Conservation (phyloP, 306 rosid genomes). For the Sophora flavescens region DNA sequence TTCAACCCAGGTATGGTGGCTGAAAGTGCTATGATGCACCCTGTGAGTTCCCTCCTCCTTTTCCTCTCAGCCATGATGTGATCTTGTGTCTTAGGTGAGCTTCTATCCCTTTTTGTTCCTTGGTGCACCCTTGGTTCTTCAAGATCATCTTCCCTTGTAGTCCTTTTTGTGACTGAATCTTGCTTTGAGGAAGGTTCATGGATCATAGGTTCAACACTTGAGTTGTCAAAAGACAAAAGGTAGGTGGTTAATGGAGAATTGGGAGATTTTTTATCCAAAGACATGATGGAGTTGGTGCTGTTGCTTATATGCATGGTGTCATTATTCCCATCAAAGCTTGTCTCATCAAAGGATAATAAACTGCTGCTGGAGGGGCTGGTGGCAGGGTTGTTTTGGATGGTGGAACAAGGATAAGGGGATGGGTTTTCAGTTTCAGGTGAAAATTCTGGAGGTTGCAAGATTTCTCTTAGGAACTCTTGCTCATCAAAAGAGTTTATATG, state of each 20-base stretch:
- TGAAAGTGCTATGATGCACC: constrained; percentile 44
- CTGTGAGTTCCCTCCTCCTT: constrained; percentile 45
- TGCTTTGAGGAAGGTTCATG: not conserved
- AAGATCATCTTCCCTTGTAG: not conserved
- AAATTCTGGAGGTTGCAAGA: constrained; percentile 7
- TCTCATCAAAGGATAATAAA: constrained; percentile 37
- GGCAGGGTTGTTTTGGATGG: too few species aligned
- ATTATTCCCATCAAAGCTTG: too few species aligned
- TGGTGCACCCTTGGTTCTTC: not conserved
- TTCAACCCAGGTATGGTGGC: constrained; percentile 51
- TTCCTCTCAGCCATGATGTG: constrained; percentile 50
- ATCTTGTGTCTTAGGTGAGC: constrained; percentile 16
- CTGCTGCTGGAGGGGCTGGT: constrained; percentile 38
- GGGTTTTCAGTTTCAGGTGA: not conserved
- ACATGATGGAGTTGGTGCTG: constrained; percentile 34
- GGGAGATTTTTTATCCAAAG: constrained; percentile 13
- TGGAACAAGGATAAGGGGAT: too few species aligned
- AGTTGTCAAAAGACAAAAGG: constrained; percentile 40
- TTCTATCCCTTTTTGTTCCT: constrained; percentile 24
- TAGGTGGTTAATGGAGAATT: constrained; percentile 16
- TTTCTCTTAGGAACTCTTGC: constrained; percentile 44
- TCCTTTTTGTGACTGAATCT: not conserved
- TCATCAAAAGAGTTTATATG: constrained; percentile 30
- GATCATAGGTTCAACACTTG: constrained; percentile 2
- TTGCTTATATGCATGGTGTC: too few species aligned